Conservation (phyloP, 306 rosid species). For the Echinosophora koreensis region DNA sequence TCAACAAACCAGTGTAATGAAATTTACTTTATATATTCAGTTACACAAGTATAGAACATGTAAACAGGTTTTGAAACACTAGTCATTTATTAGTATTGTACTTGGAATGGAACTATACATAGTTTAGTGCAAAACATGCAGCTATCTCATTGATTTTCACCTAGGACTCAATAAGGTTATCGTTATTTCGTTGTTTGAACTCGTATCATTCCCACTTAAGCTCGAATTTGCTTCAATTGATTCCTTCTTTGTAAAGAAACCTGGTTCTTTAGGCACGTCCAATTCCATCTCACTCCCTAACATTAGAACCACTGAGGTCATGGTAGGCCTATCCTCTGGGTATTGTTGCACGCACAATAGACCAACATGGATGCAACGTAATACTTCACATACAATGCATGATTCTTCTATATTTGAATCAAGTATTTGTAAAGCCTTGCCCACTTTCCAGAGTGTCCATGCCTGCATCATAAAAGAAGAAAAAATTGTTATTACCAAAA, state of each 20-base stretch:
- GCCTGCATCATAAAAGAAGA: constrained; percentile 41
- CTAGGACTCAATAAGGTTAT: background rate
- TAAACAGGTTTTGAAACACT: too few species aligned
- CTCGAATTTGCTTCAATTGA: background rate
- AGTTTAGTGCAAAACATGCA: background rate
- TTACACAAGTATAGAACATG: background rate
- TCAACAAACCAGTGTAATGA: background rate
- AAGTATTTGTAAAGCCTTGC: constrained; percentile 41
- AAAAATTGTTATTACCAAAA: too few species aligned
- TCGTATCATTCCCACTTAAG: constrained; percentile 4
- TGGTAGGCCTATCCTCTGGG: constrained; percentile 45
- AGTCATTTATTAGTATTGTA: background rate
- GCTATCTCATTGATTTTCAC: background rate
- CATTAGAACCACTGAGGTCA: constrained; percentile 49
- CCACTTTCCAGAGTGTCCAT: constrained; percentile 55
- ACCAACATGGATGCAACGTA: constrained; percentile 53
- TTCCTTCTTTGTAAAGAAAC: constrained; percentile 7
- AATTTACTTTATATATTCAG: background rate
- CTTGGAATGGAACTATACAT: background rate
- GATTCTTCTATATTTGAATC: constrained; percentile 36
- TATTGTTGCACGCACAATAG: constrained; percentile 53
- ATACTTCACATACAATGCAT: background rate
- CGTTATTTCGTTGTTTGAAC: constrained; percentile 17
- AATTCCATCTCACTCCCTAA: constrained; percentile 45
- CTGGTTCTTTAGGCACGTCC: constrained; percentile 56